Base-by-base conservation (phyloP, 164 flowering plant species). In the Santalum album region DNA sequence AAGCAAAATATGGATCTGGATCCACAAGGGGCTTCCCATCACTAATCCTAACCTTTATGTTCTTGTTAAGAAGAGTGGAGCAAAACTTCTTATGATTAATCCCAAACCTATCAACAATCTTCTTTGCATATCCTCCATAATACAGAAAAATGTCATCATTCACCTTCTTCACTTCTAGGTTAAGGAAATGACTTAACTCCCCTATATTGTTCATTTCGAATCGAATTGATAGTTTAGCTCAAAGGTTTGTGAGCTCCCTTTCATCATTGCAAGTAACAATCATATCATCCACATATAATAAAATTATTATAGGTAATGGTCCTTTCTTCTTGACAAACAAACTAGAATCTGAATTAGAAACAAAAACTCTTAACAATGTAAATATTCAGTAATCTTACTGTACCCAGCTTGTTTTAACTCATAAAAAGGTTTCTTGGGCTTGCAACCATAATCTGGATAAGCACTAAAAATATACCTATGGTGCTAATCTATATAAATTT, bases 181-280 rank as follows among this genome's bases (percentile, higher is more conserved):
- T 52, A 21, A 46, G 47, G 25, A 57, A 57, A 29, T 56, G 35
- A 57, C 27, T 27, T 20, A 57, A 29, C 47, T 48, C 43, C 6
- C 60, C 52, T 18, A 57, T 46, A 12, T 57, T 22, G 14, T 57
- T 57, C 44, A 57, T 46, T 7, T 57, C 43, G 21, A 47, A 47
- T 7, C 7, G 12, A 47, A 20, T 21, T 20, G 50, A 47, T 5
- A 32, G 50, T 7, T 47, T 4, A 20, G 10, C 50, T 1, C 16
- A 12, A 10, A 21, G 50, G 10, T 4, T 6, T 7, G 25, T 25
- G 22, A 47, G 25, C 7, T 47, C 25, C 10, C 10, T 0, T 20
- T 47, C 12, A 21, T 23, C 25, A 22, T 23, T 47, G 19, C 27
- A 10, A 12, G 2, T 19, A 10, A 47, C 12, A 20, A 47, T 47